Percentiles rank a stretch among this genome's conserved stretches.
phyloP scores from a whole-genome alignment of 306 rosid genomes.

The Begonia fuchsioides region DNA sequence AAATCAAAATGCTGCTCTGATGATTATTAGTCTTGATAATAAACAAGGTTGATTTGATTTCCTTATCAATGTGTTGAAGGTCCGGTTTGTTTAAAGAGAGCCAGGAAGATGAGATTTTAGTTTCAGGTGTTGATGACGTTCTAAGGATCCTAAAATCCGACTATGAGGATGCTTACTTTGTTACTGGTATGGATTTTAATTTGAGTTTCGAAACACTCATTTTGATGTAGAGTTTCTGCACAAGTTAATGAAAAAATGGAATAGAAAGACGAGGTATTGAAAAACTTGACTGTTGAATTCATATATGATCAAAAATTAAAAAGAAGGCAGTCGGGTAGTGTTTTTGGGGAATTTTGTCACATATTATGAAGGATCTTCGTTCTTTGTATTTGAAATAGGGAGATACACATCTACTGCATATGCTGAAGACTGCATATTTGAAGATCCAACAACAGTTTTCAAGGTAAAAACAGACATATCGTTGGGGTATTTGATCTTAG shows the following conservation, averaged over 20 bases:
- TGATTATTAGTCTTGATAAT: neutral
- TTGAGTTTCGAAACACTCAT: too few relatives aligned
- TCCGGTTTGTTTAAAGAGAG: constrained; percentile 12
- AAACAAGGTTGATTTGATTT: neutral
- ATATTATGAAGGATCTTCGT: too few relatives aligned
- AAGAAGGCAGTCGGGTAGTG: too few relatives aligned
- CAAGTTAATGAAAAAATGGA: too few relatives aligned
- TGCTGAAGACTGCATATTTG: constrained; percentile 55
- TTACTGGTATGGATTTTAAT: constrained; percentile 34
- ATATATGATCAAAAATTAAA: too few relatives aligned
- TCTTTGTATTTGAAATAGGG: constrained; percentile 29
- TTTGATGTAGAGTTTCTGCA: too few relatives aligned
- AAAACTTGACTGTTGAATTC: too few relatives aligned
- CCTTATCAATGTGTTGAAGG: constrained; percentile 7
- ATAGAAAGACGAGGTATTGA: too few relatives aligned
- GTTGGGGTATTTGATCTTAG: too few relatives aligned
- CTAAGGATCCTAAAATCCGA: constrained; percentile 35
- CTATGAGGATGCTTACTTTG: constrained; percentile 55
- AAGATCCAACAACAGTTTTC: constrained; percentile 83
- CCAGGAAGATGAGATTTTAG: constrained; percentile 22
- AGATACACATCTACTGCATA: constrained; percentile 59
- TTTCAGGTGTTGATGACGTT: constrained; percentile 51
- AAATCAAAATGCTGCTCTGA: neutral
- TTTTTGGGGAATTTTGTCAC: too few relatives aligned
- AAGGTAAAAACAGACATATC: constrained; percentile 28